A percentile compares a stretch with the other conserved stretches of the same genome.
Evolutionary conservation across 2,329 filamentous ascomycete species (phyloP).

Genomic region (Colletotrichum godetiae): DNA sequence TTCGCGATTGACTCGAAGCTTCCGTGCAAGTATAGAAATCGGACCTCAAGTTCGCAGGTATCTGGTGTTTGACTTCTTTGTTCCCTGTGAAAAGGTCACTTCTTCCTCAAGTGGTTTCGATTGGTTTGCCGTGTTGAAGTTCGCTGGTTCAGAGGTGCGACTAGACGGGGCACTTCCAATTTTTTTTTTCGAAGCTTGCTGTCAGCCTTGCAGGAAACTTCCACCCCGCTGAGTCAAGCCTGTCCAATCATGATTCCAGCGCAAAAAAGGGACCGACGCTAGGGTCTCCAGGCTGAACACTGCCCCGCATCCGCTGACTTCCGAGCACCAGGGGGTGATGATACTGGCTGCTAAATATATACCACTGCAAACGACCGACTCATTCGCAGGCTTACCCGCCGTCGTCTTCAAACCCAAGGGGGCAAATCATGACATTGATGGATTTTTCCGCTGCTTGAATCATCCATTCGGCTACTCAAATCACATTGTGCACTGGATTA

Average conservation of each 20-base stretch:
- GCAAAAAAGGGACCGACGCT: slow-evolving; percentile 19
- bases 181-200: slow-evolving; percentile 27
- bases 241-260: slow-evolving; percentile 29
- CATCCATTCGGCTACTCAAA: background rate
- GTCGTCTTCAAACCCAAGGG: background rate
- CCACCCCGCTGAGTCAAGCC: slow-evolving; percentile 19
- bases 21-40: background rate
- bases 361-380: background rate
- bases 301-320: slow-evolving; percentile 25
- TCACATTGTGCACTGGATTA: too few relatives aligned
- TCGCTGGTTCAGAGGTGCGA: background rate
- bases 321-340: background rate
- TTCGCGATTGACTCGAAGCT: background rate
- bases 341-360: background rate
- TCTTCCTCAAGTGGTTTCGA: background rate
- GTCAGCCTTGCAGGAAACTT: slow-evolving; percentile 36
- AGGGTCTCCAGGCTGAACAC: slow-evolving; percentile 12
- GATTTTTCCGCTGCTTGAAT: background rate
- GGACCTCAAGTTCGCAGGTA: background rate
- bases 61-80: too few relatives aligned
- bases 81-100: background rate
- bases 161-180: slow-evolving; percentile 21
- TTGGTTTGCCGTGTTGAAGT: background rate
- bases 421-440: background rate
- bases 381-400: background rate